Base-by-base conservation (phyloP, 371 early-diverging fungal genomes). In the Mortierella sp. region DNA sequence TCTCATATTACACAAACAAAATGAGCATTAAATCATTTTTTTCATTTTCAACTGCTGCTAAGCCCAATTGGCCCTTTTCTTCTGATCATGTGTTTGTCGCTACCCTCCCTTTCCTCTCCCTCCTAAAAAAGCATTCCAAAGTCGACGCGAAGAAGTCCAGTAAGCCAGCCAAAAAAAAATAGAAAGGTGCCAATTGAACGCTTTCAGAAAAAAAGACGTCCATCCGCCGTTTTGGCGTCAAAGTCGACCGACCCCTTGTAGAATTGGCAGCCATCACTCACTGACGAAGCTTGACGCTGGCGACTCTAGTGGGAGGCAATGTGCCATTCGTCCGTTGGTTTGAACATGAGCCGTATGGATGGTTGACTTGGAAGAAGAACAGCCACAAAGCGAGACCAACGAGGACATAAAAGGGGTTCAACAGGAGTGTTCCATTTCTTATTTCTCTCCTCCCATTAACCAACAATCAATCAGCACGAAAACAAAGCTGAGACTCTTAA, bases 171-270 rank as follows among this genome's bases (percentile, higher is more conserved):
- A 55, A 9, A n/a, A 10, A 26, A 26, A 1, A 9, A n/a, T 40
- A 40, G 6, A n/a, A n/a, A n/a, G n/a, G n/a, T n/a, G 43, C 43
- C 43, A 40, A 40, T 40, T 8, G 55, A 55, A 2, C 14, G 13
- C 28, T 54, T 40, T 40, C 43, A 40, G 26, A 55, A 5, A 24
- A 55, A 55, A 26, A 14, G 28, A 26, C 10, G 31, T 57, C 28
- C 10, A 59, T 31, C 59, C 31, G 59, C 59, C 59, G 61, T 61
- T 61, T 61, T 61, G 61, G 34, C 61, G 5, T 16, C 34, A 61
- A 61, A 61, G 61, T 61, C 61, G 61, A 61, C 61, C 51, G 51
- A 51, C 51, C n/a, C n/a, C n/a, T n/a, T n/a, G n/a, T n/a, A n/a
- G n/a, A n/a, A n/a, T n/a, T n/a, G n/a, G n/a, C n/a, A n/a, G n/a